Percentiles rank a stretch among this genome's conserved stretches.
These are phyloP conservation scores for Arxiozyma telluris DNA, from an alignment of 1,139 yeast species.

Conservation along the genomic window DNA sequence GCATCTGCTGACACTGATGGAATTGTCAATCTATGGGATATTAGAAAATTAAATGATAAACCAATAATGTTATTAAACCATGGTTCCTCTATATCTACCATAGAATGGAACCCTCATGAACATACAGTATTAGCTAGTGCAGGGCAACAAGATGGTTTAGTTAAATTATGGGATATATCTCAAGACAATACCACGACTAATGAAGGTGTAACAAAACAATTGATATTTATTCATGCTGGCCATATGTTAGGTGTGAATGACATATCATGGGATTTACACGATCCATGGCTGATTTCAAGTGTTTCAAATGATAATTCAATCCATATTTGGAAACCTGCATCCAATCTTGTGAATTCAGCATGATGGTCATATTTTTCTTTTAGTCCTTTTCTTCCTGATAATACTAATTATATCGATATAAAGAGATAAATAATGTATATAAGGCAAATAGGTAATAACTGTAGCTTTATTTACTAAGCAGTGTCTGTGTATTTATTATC, in stretches of 20 bases:
- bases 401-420: not conserved
- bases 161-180: constrained; percentile 60
- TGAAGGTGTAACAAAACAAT: constrained; percentile 22
- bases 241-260: constrained; percentile 86
- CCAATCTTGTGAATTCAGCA: constrained; percentile 15
- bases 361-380: not conserved
- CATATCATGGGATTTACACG: constrained; percentile 75
- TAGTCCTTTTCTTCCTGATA: not conserved
- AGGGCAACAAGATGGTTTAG: constrained; percentile 58
- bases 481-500: no score
- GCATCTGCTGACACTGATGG: constrained; percentile 72
- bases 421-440: not conserved
- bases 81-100: constrained; percentile 55
- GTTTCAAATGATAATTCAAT: constrained; percentile 84
- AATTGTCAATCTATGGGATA: constrained; percentile 55
- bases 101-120: constrained; percentile 70
- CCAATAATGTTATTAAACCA: constrained; percentile 34
- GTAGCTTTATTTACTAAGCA: not conserved
- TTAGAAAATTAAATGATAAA: constrained; percentile 38
- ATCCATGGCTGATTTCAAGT: constrained; percentile 70
- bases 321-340: constrained; percentile 73
- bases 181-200: constrained; percentile 2
- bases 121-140: constrained; percentile 60
- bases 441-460: not conserved
- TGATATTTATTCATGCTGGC: constrained; percentile 76